Percentiles rank a stretch among this genome's conserved stretches.
phyloP scores from a whole-genome alignment of 208 protist species.

The Wallacemonas sp. region DNA sequence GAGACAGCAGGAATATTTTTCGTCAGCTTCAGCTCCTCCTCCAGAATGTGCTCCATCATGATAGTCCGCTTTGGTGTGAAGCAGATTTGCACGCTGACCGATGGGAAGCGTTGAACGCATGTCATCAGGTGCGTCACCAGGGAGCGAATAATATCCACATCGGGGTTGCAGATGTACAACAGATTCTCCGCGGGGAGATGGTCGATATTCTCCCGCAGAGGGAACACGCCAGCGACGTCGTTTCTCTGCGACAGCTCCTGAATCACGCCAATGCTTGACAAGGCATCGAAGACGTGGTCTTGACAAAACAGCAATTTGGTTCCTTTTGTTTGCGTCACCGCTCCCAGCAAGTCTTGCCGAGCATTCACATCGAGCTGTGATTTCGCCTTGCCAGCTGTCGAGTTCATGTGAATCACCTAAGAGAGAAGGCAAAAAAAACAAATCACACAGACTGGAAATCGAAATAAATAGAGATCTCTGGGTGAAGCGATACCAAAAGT shows the following conservation, averaged over 20 bases:
- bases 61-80: conserved; percentile 80
- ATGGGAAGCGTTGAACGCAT: conserved; percentile 57
- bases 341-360: conserved; percentile 26
- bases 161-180: conserved; percentile 39
- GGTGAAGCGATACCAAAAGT: too few species aligned
- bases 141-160: conserved; percentile 41
- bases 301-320: conserved; percentile 50
- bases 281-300: conserved; percentile 30
- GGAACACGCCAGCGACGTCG: conserved; percentile 43
- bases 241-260: conserved; percentile 25
- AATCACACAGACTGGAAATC: background rate
- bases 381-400: background rate
- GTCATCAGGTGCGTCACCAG: conserved; percentile 59
- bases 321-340: conserved; percentile 19
- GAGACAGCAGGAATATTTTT: conserved; percentile 49
- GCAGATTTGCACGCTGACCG: conserved; percentile 41
- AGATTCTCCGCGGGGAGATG: conserved; percentile 50
- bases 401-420: background rate
- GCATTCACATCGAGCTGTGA: background rate
- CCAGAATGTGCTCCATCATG: conserved; percentile 71
- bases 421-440: background rate
- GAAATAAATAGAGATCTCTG: background rate
- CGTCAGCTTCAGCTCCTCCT: conserved; percentile 71
- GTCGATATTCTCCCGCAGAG: conserved; percentile 40
- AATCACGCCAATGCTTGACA: conserved; percentile 27